Evolutionary conservation across 805 yeast species (phyloP), one percentile per base, ranked within the genome.

Genomic region (Babjeviella inositovora): DNA sequence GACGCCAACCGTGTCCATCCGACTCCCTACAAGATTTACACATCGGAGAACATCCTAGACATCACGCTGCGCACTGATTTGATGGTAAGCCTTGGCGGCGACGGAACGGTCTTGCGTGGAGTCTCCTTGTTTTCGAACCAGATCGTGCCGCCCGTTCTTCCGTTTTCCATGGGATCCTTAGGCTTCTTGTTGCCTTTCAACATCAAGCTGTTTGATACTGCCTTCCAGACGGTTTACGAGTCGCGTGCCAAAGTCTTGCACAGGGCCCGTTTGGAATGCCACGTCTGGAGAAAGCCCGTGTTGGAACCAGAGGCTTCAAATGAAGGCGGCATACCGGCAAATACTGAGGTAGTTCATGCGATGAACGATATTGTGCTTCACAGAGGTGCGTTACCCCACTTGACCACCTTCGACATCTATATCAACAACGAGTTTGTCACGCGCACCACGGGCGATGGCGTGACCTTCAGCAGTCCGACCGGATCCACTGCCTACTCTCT

Each of bases 401-500:
- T 87, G 31, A 70, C 90, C 3, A 70, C 77, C 24, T 53, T 87
- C 28, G 95, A 85, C 33, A 72, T 87, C n/a, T 70, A 60, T 32
- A 74, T 85, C 14, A 90, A 85, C 43, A 82, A 80, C 12, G 74
- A 77, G 41, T 76, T 73, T 38, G 51, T 87, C 25, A 87, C 97
- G 6, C 67, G 85, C 25, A 84, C 95, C 4, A 77, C 87, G 0
- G 94, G 92, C 2, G 97, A 87, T 46, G 97, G 97, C 18, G 62
- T 85, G 6, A 67, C 72, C 5, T 57, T 82, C 21, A 62, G 90
- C 3, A 79, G 96, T 0, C 97, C 97, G 10, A 85, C 96, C 0
- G 97, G 97, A 0, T 80, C 93, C 7, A 85, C 96, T 0, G 95
- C 96, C 0, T 85, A 85, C 40, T 79, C 93, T 1, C 52, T 85